Base-by-base conservation (phyloP, 495 filamentous ascomycete species). In the Hyaloscypha variabilis region DNA sequence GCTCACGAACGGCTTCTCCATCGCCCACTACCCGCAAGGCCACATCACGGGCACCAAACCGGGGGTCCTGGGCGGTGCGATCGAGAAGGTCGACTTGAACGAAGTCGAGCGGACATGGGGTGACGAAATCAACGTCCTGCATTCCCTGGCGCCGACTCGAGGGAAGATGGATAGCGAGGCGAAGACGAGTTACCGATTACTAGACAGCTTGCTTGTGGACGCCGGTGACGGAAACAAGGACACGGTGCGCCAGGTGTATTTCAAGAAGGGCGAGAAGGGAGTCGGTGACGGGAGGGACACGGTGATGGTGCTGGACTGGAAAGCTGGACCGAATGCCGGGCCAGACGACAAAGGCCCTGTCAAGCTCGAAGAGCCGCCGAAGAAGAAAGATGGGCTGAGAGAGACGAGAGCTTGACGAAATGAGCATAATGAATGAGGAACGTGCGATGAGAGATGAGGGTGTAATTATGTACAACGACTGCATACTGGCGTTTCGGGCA, bases 1-100 rank as follows among this genome's bases (percentile, higher is more conserved):
- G 6, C 67, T 89, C 31, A 81, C 83, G 6, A 87, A 86, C 67
- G 87, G 86, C 0, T 84, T 79, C 69, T 85, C 84, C 2, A 76
- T 88, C 49, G 74, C 80, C 23, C 75, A 81, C 31, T 85, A 87
- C 68, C 78, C 79, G 6, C 42, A 61, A 55, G 70, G 70, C 8
- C 60, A 69, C 54, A 17, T 69, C 13, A 54, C 60, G 0, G 69
- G 69, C 2, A 64, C 66, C 23, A 66, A 63, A 34, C 56, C 65
- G 2, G 65, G 60, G 1, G 46, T 65, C 8, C 36, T 67, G 24
- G 56, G 52, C 19, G 58, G 39, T 1, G 42, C 50, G 36, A 30
- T 57, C 3, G 67, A 72, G 3, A 69, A 66, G 36, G 59, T 72
- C 23, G 56, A 72, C 56, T 51, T 72, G 5, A 42, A 64, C 21